These are phyloP conservation scores for Peronospora farinosa DNA, from an alignment of 352 stramenopile genomes.

Conservation along the genomic window DNA sequence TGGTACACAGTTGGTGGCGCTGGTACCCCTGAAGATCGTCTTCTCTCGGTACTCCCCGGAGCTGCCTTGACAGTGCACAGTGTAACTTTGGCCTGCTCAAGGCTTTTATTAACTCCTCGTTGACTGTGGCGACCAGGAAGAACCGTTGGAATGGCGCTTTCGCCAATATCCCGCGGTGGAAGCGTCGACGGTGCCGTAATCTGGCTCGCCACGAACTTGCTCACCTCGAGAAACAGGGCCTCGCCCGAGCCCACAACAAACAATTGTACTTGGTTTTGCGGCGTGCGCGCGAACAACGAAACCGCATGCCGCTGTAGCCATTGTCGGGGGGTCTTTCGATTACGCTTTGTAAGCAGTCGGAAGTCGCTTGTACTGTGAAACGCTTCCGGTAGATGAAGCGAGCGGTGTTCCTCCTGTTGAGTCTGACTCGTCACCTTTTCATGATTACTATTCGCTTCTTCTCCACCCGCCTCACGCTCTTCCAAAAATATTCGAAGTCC, in stretches of 20 bases:
- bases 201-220: conserved; percentile 53
- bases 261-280: conserved; percentile 67
- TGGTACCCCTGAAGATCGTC: conserved; percentile 4
- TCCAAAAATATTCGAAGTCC: conserved; percentile 53
- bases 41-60: conserved; percentile 15
- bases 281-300: conserved; percentile 39
- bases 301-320: conserved; percentile 42
- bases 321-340: conserved; percentile 32
- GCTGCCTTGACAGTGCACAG: conserved; percentile 62
- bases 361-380: conserved; percentile 54
- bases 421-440: conserved; percentile 5
- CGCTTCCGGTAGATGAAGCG: conserved; percentile 19
- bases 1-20: conserved; percentile 35
- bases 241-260: conserved; percentile 76
- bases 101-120: conserved; percentile 11
- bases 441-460: conserved; percentile 12
- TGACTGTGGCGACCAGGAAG: conserved; percentile 9
- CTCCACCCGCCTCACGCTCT: conserved; percentile 9
- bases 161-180: conserved; percentile 28
- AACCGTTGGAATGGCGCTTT: conserved; percentile 44
- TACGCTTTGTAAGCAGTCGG: conserved; percentile 39
- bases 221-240: conserved; percentile 59
- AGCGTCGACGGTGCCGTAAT: conserved; percentile 42
- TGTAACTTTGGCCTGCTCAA: conserved; percentile 60
- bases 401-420: conserved; percentile 3